A percentile compares a stretch with the other conserved stretches of the same genome.
Evolutionary conservation across 352 stramenopile species (phyloP).

Genomic region (Pythium dissimile): DNA sequence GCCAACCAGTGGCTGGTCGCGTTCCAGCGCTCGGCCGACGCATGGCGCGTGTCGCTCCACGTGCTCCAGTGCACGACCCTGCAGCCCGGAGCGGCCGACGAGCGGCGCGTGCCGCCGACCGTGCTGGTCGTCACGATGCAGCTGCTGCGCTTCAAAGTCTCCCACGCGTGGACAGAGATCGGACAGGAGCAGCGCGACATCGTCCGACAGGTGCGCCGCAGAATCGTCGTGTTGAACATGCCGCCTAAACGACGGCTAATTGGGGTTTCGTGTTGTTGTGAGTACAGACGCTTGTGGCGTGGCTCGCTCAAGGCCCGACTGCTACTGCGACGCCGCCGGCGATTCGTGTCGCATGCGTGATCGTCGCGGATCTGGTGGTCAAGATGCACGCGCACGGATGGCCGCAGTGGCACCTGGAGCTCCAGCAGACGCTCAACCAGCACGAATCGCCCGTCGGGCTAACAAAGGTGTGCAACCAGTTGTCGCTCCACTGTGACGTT

Average conservation of each 20-base stretch:
- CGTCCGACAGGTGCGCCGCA: conserved; percentile 54
- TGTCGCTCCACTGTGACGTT: too few relatives aligned
- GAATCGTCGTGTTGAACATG: too few relatives aligned
- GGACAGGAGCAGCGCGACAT: conserved; percentile 30
- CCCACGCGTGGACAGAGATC: conserved; percentile 42
- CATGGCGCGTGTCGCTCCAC: conserved; percentile 53
- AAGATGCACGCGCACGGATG: conserved; percentile 17
- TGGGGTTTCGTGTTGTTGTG: background rate
- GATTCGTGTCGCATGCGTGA: conserved; percentile 18
- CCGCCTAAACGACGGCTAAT: too few relatives aligned
- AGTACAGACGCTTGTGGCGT: conserved; percentile 20
- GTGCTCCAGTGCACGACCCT: conserved; percentile 35
- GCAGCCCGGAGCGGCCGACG: conserved; percentile 11
- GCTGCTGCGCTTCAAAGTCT: conserved; percentile 64
- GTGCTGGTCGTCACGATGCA: conserved; percentile 69
- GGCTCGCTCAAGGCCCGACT: conserved; percentile 2
- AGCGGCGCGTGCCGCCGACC: conserved; percentile 13
- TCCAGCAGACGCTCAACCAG: conserved; percentile 7
- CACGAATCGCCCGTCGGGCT: background rate
- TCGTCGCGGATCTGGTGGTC: conserved; percentile 20
- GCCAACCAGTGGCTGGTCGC: conserved; percentile 73
- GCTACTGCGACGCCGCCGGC: conserved; percentile 1
- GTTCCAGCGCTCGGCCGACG: conserved; percentile 53
- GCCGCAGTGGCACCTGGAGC: conserved; percentile 19
- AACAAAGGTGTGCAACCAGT: background rate